A percentile compares a stretch with the other conserved stretches of the same genome.
These are phyloP conservation scores for Candida tropicalis DNA, from an alignment of 1,139 yeast species.

Conservation along the genomic window DNA sequence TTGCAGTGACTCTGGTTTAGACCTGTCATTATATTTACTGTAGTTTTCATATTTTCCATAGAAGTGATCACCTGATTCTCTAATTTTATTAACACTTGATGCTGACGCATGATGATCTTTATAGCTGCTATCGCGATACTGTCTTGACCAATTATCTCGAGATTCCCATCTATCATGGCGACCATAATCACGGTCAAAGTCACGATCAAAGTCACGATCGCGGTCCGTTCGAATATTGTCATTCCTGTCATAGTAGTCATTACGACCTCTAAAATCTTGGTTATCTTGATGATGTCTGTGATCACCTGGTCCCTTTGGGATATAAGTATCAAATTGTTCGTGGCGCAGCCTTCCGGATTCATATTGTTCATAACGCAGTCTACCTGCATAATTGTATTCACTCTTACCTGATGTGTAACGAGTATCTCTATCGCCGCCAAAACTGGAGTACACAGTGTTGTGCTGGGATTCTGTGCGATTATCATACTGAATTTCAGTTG, in stretches of 20 bases:
- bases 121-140: background rate
- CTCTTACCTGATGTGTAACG: slow-evolving; percentile 2
- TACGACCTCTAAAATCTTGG: background rate
- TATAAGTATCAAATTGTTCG: background rate
- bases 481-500: slow-evolving; percentile 9
- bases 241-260: background rate
- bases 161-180: background rate
- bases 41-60: background rate
- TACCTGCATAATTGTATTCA: slow-evolving; percentile 5
- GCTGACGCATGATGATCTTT: background rate
- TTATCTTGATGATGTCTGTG: slow-evolving; percentile 1
- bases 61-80: background rate
- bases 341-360: slow-evolving; percentile 1
- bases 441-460: slow-evolving; percentile 3
- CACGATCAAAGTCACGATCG: too few relatives aligned
- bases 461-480: slow-evolving; percentile 8
- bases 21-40: background rate
- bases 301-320: background rate
- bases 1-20: background rate
- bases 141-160: background rate
- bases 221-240: background rate
- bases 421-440: slow-evolving; percentile 4
- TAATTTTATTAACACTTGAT: background rate
- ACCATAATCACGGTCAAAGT: background rate
- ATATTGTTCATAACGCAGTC: slow-evolving; percentile 1